Conservation (phyloP, 345 rosid genomes). For the Fremontodendron californicum region DNA sequence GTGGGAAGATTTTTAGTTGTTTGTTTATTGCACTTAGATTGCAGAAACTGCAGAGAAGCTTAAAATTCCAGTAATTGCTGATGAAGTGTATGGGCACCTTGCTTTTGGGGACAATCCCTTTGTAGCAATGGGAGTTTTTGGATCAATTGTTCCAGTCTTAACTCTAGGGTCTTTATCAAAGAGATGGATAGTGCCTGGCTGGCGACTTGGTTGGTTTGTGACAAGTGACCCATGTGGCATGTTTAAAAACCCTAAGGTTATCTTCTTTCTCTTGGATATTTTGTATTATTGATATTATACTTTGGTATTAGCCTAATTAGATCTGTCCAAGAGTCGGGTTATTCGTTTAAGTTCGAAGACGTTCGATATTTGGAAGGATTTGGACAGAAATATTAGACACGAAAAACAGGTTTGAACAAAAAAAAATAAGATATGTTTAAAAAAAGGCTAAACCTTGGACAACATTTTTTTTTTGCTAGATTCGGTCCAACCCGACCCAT, state of each 20-base stretch:
- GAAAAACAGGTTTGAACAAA: no score
- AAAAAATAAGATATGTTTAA: no score
- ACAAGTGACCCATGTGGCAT: constrained; percentile 67
- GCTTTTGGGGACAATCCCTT: constrained; percentile 70
- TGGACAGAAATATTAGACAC: no score
- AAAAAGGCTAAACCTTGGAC: no score
- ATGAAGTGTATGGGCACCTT: constrained; percentile 95
- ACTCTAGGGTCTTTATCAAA: constrained; percentile 93
- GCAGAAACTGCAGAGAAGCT: constrained; percentile 76
- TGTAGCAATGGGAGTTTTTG: constrained; percentile 89
- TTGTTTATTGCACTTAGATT: constrained; percentile 43
- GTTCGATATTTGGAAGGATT: no score
- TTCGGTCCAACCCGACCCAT: no score
- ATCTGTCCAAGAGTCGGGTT: no score
- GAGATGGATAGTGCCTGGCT: constrained; percentile 97
- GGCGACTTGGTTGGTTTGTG: constrained; percentile 97
- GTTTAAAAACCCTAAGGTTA: constrained; percentile 76
- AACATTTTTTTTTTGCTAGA: no score
- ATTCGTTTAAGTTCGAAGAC: no score
- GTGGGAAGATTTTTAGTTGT: no score
- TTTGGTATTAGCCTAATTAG: background rate
- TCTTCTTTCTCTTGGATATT: background rate
- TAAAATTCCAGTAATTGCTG: constrained; percentile 72
- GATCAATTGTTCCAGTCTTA: constrained; percentile 72
- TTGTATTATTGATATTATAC: background rate